Evolutionary conservation across 2,329 filamentous ascomycete species (phyloP).

Genomic region (Penicillium glabrum): DNA sequence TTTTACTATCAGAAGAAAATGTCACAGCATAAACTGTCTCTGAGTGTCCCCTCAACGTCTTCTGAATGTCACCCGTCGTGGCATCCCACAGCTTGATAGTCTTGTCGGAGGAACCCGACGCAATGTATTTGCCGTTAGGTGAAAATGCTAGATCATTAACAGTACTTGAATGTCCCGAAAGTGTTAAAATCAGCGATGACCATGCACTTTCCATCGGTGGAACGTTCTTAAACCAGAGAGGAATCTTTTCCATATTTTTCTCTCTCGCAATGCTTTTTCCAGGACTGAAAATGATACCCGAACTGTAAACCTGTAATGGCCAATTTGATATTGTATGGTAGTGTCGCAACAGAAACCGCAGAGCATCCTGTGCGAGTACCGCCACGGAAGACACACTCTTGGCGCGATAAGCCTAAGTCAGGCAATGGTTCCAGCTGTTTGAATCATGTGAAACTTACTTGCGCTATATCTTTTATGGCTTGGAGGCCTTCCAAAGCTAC

Average conservation of each 20-base stretch:
- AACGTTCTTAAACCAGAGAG: slow-evolving; percentile 3
- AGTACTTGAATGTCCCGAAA: not conserved
- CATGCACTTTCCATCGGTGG: slow-evolving; percentile 3
- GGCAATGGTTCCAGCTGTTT: too few species aligned
- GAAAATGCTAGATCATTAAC: too few species aligned
- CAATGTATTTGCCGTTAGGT: not conserved
- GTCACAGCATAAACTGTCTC: too few species aligned
- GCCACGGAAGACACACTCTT: not conserved
- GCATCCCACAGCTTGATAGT: not conserved
- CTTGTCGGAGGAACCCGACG: not conserved
- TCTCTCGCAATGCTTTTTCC: slow-evolving; percentile 10
- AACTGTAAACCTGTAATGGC: slow-evolving; percentile 18
- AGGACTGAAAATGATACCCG: slow-evolving; percentile 17
- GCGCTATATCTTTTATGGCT: slow-evolving; percentile 4
- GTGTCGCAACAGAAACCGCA: slow-evolving; percentile 12
- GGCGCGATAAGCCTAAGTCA: not conserved
- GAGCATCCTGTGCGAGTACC: slow-evolving; percentile 10
- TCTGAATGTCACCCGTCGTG: not conserved
- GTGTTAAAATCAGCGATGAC: slow-evolving; percentile 6
- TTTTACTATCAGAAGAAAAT: not conserved
- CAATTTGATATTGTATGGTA: slow-evolving; percentile 8
- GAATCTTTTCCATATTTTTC: slow-evolving; percentile 5
- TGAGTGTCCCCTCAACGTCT: too few species aligned
- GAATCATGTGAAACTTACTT: too few species aligned
- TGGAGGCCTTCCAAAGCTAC: slow-evolving; percentile 15